Conservation (phyloP, 2,329 filamentous ascomycete species). For the Colletotrichum sp. region DNA sequence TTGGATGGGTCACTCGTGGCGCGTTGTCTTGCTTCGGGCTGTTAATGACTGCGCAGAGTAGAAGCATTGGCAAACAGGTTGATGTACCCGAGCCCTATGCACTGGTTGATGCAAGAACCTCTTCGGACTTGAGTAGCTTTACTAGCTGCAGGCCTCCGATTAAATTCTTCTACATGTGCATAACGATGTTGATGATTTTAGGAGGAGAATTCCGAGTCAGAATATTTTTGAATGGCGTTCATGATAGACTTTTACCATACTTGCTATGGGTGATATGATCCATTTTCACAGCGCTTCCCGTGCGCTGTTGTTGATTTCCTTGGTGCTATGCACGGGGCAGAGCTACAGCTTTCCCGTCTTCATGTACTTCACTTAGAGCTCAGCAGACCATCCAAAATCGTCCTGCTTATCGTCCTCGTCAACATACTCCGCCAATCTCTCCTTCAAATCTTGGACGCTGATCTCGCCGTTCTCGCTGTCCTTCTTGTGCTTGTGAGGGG, state of each 20-base stretch:
- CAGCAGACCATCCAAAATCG: background rate
- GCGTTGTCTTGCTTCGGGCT: background rate
- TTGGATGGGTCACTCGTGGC: background rate
- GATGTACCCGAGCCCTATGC: background rate
- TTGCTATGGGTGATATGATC: background rate
- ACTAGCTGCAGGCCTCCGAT: background rate
- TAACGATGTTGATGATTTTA: background rate
- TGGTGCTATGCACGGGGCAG: background rate
- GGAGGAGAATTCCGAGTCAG: background rate
- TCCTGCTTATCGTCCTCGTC: constrained; percentile 27
- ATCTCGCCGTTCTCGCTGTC: constrained; percentile 51
- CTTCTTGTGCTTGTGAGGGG: constrained; percentile 62
- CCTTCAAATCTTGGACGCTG: constrained; percentile 64
- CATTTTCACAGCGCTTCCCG: background rate
- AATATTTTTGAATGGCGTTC: background rate
- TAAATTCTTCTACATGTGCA: background rate
- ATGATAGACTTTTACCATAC: background rate
- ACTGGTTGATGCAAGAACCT: background rate
- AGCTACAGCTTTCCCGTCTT: background rate
- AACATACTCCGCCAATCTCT: constrained; percentile 53
- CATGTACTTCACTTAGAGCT: background rate
- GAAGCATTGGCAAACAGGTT: background rate
- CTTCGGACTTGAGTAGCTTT: background rate
- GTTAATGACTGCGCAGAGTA: accelerated
- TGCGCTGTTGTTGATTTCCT: background rate